Base-by-base conservation (phyloP, 345 rosid species). In the Brassica incana region DNA sequence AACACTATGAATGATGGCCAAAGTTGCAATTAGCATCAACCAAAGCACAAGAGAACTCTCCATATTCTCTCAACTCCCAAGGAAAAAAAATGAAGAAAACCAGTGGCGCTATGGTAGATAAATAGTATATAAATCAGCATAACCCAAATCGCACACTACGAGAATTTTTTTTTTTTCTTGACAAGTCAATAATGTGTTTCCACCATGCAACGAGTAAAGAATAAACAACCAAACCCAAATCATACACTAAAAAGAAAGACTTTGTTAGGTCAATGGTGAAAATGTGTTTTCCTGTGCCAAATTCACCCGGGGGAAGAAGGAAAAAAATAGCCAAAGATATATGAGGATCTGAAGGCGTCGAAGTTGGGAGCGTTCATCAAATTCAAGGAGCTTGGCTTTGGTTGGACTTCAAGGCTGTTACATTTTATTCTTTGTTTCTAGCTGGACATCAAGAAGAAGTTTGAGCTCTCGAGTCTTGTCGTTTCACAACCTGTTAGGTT, bases 1-100 rank as follows among this genome's bases (percentile, higher is more conserved):
- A 71, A 74, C 82, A 32, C 71, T 16, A 74, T 52, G 69, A 64
- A 29, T 23, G 68, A 71, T 25, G 27, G 8, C 40, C 15, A 10
- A 29, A 7, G 14, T 45, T 45, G 54, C 54, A 45, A 12, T 12
- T 12, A 45, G 6, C 54, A 45, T 4, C 54, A 12, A 45, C 54
- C 11, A 12, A 12, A 45, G 54, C 54, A 12, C 54, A 45, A 45
- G 54, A 75, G 16, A 54, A 30, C 2, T 56, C 68, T 70, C 35
- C 83, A 80, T 75, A 3, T 10, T 60, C 5, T 73, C 27, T 38
- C 1, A 52, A 1, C 15, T 43, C 12, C 12, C 12, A 61, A 18
- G 48, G 14, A 2, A 15, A 16, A 0, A 61, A 12, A 43, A 25
- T 43, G 12, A 52, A 50, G 58, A 63, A 52, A 52, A 54, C 32